These are phyloP conservation scores for Lepidium africanum DNA, from an alignment of 345 rosid species.

Conservation along the genomic window DNA sequence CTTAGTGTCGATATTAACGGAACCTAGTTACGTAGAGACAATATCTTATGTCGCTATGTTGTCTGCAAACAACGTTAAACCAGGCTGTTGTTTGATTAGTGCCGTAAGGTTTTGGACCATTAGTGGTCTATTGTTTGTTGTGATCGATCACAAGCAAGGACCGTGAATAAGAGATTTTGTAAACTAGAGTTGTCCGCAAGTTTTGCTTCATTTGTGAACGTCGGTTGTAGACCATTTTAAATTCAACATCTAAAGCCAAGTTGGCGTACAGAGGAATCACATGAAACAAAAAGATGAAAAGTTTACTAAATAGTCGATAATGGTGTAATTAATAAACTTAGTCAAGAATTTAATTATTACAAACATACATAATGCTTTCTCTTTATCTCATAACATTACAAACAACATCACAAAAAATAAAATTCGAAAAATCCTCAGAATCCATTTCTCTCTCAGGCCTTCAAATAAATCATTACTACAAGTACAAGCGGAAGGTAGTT, in stretches of 20 bases:
- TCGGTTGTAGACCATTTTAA: background rate
- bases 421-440: background rate
- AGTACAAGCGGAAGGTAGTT: slow-evolving; percentile 26
- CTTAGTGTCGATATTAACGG: too few relatives aligned
- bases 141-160: background rate
- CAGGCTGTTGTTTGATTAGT: background rate
- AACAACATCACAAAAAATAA: background rate
- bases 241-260: background rate
- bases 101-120: background rate
- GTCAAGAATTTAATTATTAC: background rate
- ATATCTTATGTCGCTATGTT: background rate
- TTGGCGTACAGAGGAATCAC: background rate
- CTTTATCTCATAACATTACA: background rate
- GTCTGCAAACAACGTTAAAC: background rate
- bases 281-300: background rate
- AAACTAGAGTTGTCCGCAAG: too few relatives aligned
- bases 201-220: background rate
- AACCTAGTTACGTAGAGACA: too few relatives aligned
- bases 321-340: background rate
- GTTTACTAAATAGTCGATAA: background rate
- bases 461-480: background rate
- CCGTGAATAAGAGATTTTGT: background rate
- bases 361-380: background rate
- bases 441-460: background rate
- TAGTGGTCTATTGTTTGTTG: background rate